phyloP scores from a whole-genome alignment of 2,329 filamentous ascomycete genomes.

The Aspergillus tubingensis region DNA sequence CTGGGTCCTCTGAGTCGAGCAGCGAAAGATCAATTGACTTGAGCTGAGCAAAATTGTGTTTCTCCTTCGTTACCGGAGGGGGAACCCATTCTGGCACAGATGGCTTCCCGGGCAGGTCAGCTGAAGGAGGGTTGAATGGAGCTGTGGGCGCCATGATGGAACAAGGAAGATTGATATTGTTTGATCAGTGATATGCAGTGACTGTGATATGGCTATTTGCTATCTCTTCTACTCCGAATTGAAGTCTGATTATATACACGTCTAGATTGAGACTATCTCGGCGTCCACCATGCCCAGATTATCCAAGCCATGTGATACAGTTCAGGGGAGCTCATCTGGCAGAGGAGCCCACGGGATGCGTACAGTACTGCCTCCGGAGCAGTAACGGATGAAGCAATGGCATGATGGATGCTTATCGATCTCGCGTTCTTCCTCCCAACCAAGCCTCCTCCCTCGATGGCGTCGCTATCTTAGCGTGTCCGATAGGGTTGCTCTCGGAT shows the following conservation, averaged over 20 bases:
- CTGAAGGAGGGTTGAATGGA: constrained; percentile 45
- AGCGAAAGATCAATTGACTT: constrained; percentile 48
- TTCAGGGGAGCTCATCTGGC: not conserved
- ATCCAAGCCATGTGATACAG: not conserved
- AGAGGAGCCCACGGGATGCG: not conserved
- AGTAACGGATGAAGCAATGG: too few relatives aligned
- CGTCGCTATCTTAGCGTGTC: not conserved
- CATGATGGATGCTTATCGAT: too few relatives aligned
- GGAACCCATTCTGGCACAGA: constrained; percentile 47
- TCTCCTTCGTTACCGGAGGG: constrained; percentile 50
- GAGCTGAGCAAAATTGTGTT: constrained; percentile 48
- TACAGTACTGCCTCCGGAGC: too few relatives aligned
- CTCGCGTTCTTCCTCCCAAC: too few relatives aligned
- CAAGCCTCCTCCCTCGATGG: too few relatives aligned
- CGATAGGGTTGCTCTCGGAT: not conserved
- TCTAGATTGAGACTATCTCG: not conserved
- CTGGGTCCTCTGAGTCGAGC: constrained; percentile 46
- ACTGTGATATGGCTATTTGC: not conserved
- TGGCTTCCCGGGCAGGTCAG: constrained; percentile 44
- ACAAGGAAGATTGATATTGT: not conserved
- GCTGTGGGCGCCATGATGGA: constrained; percentile 32
- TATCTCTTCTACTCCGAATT: not conserved
- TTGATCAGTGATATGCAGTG: too few relatives aligned
- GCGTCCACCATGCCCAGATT: not conserved
- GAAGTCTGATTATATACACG: not conserved